A percentile compares a stretch with the other conserved stretches of the same genome.
Evolutionary conservation across 768 basidiomycete genomes (phyloP).

Genomic region (Amanita rimosa): DNA sequence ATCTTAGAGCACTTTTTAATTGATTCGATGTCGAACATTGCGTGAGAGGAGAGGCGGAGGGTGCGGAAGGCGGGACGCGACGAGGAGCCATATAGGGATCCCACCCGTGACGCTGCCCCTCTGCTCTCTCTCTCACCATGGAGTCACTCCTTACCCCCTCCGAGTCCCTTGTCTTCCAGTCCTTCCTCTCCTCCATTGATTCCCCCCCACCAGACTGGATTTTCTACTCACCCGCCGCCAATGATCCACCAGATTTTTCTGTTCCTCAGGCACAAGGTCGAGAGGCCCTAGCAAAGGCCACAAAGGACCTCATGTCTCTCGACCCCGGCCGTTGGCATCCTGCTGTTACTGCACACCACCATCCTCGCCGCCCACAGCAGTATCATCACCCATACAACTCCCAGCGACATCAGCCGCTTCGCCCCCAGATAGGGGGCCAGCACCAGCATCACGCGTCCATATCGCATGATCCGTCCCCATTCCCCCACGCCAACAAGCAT

Average conservation of each 20-base stretch:
- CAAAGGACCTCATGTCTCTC: constrained; percentile 74
- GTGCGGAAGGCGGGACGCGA: background rate
- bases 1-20: background rate
- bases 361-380: constrained; percentile 12
- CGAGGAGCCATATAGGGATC: background rate
- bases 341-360: background rate
- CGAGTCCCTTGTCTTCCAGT: constrained; percentile 58
- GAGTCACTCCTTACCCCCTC: constrained; percentile 50
- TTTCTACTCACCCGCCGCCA: constrained; percentile 22
- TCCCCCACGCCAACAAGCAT: background rate
- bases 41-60: background rate
- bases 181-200: constrained; percentile 51
- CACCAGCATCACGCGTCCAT: background rate
- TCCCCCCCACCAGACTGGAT: constrained; percentile 38
- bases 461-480: constrained; percentile 2
- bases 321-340: constrained; percentile 32
- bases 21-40: background rate
- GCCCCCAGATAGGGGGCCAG: constrained; percentile 8
- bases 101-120: background rate
- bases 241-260: constrained; percentile 31
- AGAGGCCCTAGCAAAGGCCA: constrained; percentile 65
- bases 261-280: constrained; percentile 32
- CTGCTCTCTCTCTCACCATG: constrained; percentile 20
- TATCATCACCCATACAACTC: constrained; percentile 7
- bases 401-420: constrained; percentile 5